These are phyloP conservation scores for Paracorniculantispora psalliotae DNA, from an alignment of 2,329 filamentous ascomycete species.

Conservation along the genomic window DNA sequence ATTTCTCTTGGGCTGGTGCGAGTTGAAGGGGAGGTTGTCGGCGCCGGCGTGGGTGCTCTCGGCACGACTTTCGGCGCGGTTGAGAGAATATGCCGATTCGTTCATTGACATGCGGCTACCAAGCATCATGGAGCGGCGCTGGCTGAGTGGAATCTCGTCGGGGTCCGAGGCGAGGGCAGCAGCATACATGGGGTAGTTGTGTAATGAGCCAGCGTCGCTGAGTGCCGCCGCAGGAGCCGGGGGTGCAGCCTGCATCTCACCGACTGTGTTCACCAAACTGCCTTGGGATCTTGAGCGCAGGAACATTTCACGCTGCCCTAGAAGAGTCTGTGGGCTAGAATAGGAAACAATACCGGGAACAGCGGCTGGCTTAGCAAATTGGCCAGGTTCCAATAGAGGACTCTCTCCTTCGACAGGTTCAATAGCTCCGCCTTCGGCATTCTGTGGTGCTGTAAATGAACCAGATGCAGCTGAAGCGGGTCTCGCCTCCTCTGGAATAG, in stretches of 20 bases:
- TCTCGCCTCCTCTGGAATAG: conserved; percentile 41
- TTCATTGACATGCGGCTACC: conserved; percentile 35
- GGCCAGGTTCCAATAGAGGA: not conserved
- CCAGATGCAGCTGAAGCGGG: not conserved
- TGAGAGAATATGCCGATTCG: conserved; percentile 7
- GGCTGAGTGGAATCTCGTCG: conserved; percentile 68
- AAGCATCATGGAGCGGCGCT: conserved; percentile 58
- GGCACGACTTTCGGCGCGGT: conserved; percentile 1
- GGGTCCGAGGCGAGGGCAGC: conserved; percentile 37
- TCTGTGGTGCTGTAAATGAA: conserved; percentile 14
- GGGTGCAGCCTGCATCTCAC: conserved; percentile 22
- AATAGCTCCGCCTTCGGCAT: conserved; percentile 21
- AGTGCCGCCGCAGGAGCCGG: conserved; percentile 20
- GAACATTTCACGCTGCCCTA: conserved; percentile 51
- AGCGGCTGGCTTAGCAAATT: conserved; percentile 18
- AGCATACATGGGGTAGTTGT: conserved; percentile 31
- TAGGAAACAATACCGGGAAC: conserved; percentile 46
- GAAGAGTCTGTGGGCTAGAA: conserved; percentile 49
- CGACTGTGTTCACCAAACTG: conserved; percentile 26
- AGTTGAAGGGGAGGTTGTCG: conserved; percentile 42
- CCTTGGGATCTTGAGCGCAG: conserved; percentile 48
- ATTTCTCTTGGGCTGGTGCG: conserved; percentile 48
- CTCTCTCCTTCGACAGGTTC: conserved; percentile 4
- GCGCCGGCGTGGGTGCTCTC: conserved; percentile 24
- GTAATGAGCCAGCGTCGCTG: conserved; percentile 39